Conservation (phyloP, 805 yeast species). For the Starmera caribaea region DNA sequence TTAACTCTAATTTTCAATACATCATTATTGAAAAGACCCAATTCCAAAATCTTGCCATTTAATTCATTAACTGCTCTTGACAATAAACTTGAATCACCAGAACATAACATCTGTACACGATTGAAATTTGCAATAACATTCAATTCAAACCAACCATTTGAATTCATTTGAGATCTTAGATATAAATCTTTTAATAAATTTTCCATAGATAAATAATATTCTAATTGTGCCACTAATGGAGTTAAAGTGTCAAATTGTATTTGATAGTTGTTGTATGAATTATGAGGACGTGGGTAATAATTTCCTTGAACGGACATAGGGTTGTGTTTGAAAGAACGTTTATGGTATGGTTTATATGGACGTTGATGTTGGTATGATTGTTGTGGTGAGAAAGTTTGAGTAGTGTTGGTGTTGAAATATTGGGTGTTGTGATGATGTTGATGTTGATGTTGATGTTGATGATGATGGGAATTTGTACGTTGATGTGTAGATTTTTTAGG, state of each 20-base stretch:
- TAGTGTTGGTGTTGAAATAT: constrained; percentile 6
- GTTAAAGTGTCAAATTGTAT: constrained; percentile 10
- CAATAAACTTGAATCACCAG: constrained; percentile 42
- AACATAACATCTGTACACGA: constrained; percentile 60
- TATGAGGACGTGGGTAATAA: constrained; percentile 6
- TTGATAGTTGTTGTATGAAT: constrained; percentile 2
- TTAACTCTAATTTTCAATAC: constrained; percentile 54
- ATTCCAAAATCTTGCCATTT: constrained; percentile 24
- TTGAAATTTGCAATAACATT: constrained; percentile 57
- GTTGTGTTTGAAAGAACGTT: constrained; percentile 14
- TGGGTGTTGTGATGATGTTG: constrained; percentile 5
- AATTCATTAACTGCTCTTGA: constrained; percentile 46
- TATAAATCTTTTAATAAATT: constrained; percentile 79
- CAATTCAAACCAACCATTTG: constrained; percentile 64
- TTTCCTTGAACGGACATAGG: constrained; percentile 5
- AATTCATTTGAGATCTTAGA: constrained; percentile 73
- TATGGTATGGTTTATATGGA: constrained; percentile 12
- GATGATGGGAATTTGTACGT: constrained; percentile 1
- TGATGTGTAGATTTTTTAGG: constrained; percentile 3
- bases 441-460: constrained; percentile 2
- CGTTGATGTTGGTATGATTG: constrained; percentile 17
- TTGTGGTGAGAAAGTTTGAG: constrained; percentile 6
- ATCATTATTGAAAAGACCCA: constrained; percentile 26
- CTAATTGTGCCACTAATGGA: constrained; percentile 46
- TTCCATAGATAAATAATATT: constrained; percentile 84